Percentiles rank a stretch among this genome's conserved stretches.
Evolutionary conservation across 495 filamentous ascomycete species (phyloP).

Genomic region (Neurospora africana): DNA sequence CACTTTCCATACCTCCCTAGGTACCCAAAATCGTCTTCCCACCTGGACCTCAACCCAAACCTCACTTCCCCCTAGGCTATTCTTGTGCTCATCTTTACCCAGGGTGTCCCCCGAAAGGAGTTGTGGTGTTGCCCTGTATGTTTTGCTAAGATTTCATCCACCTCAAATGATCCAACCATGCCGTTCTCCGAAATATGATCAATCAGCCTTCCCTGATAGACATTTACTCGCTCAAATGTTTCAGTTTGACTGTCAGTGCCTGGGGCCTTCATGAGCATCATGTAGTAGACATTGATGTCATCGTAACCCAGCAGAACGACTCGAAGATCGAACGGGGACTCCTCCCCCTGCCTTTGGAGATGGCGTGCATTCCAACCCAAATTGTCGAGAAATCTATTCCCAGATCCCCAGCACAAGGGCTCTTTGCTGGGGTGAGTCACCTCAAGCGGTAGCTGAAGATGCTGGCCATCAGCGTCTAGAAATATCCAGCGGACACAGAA

Average conservation of each 20-base stretch:
- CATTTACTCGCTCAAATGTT: not conserved
- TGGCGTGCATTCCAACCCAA: not conserved
- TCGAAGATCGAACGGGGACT: not conserved
- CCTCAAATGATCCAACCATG: too few species aligned
- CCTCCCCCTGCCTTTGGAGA: not conserved
- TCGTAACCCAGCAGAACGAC: not conserved
- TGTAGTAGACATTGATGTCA: rapidly evolving
- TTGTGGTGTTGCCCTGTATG: not conserved
- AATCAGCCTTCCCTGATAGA: too few species aligned
- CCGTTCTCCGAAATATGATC: too few species aligned
- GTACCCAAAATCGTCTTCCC: too few species aligned
- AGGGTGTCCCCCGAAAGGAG: not conserved
- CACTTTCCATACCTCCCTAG: too few species aligned
- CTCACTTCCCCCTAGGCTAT: not conserved
- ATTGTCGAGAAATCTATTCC: too few species aligned
- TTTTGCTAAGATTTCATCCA: not conserved
- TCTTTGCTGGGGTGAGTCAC: rapidly evolving
- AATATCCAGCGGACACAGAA: not conserved
- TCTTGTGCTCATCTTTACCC: not conserved
- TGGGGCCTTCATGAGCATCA: not conserved
- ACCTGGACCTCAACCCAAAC: too few species aligned
- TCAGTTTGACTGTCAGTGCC: not conserved
- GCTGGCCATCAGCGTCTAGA: not conserved
- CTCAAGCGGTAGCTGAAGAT: not conserved
- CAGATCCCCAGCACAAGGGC: not conserved